phyloP scores from a whole-genome alignment of 2,329 filamentous ascomycete species.

The Corynespora cassiicola region DNA sequence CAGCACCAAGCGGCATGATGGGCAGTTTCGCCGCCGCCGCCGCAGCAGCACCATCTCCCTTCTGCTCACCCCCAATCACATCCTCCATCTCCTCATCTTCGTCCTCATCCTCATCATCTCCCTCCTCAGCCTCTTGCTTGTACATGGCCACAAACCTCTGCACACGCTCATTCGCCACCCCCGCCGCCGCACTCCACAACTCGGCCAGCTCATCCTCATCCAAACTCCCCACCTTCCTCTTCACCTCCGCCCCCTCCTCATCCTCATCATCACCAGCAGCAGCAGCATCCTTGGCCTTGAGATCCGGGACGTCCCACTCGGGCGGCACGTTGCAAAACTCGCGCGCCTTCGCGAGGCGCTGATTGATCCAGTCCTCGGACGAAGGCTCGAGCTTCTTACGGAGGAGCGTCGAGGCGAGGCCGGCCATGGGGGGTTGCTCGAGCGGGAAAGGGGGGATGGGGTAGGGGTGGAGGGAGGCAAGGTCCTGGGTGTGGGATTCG shows the following conservation, averaged over 20 bases:
- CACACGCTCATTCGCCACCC: conserved; percentile 3
- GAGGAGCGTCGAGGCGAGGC: conserved; percentile 28
- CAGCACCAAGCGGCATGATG: conserved; percentile 25
- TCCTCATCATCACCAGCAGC: conserved; percentile 19
- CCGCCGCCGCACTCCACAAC: no score
- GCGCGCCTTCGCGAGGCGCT: conserved; percentile 30
- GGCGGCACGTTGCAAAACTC: conserved; percentile 37
- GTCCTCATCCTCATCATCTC: conserved; percentile 25
- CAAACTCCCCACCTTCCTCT: conserved; percentile 15
- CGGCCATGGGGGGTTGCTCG: conserved; percentile 19
- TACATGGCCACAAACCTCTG: conserved; percentile 19
- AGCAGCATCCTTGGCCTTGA: conserved; percentile 16
- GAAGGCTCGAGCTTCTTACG: conserved; percentile 32
- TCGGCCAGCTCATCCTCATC: conserved; percentile 14
- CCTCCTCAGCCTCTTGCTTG: conserved; percentile 5
- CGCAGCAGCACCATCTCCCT: conserved; percentile 7
- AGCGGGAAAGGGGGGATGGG: conserved; percentile 31
- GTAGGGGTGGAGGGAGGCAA: conserved; percentile 26
- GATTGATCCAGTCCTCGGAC: conserved; percentile 38
- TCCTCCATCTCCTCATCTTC: conserved; percentile 26
- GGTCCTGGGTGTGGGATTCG: no score
- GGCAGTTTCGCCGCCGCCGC: conserved; percentile 21
- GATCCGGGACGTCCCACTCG: conserved; percentile 35
- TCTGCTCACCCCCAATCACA: conserved; percentile 1
- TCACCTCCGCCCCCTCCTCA: conserved; percentile 14